Conservation (phyloP, 1,284 basidiomycete species). For the Anthracocystis setariae region DNA sequence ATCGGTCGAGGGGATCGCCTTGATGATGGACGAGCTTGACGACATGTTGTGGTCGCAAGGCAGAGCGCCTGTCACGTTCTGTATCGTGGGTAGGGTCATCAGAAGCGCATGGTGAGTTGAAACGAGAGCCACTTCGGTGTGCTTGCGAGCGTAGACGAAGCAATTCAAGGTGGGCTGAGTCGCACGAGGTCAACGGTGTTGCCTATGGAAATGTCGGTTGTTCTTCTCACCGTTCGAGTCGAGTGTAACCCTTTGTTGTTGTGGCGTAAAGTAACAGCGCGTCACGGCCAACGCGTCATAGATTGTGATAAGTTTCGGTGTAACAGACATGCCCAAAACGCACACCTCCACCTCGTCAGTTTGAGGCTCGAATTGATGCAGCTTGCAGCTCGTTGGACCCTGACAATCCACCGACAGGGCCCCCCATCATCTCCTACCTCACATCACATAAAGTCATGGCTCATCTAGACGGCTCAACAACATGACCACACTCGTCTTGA, state of each 20-base stretch:
- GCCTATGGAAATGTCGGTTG: background rate
- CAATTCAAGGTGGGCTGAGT: constrained; percentile 3
- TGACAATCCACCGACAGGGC: background rate
- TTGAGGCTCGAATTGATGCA: too few species aligned
- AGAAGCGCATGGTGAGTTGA: background rate
- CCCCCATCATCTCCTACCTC: background rate
- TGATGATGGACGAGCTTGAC: constrained; percentile 28
- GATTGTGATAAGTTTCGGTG: constrained; percentile 6
- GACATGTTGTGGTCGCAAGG: background rate
- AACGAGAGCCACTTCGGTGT: background rate
- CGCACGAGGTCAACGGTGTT: background rate
- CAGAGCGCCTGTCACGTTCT: background rate
- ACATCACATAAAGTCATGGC: background rate
- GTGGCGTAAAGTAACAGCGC: constrained; percentile 34
- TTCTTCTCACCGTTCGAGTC: constrained; percentile 8
- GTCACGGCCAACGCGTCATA: constrained; percentile 6
- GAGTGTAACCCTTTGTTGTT: constrained; percentile 3
- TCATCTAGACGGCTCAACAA: background rate
- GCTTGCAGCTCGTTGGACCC: background rate
- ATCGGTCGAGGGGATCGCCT: constrained; percentile 50
- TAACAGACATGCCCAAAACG: background rate
- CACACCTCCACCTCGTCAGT: constrained; percentile 3
- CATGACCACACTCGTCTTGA: background rate
- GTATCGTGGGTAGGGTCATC: constrained; percentile 1
- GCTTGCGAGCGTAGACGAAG: background rate